Evolutionary conservation across 2,329 filamentous ascomycete species (phyloP).

Genomic region (Sclerotinia glacialis): DNA sequence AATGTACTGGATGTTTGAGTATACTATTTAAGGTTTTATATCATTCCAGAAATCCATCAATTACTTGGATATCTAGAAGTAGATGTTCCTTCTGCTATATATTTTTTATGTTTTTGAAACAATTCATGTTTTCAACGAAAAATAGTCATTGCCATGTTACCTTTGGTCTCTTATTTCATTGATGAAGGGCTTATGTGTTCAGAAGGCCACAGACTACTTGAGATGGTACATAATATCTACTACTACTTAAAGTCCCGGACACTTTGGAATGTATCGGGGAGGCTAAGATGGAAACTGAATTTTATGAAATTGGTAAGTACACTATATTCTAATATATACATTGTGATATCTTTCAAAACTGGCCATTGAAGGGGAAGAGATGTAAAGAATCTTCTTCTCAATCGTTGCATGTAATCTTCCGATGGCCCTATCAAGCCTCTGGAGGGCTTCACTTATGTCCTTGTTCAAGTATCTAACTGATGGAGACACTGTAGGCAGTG

Average conservation of each 20-base stretch:
- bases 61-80: no score
- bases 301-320: neutral
- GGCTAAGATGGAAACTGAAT: no score
- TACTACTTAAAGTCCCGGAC: neutral
- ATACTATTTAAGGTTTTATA: no score
- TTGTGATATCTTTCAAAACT: neutral
- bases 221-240: neutral
- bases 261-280: neutral
- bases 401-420: neutral
- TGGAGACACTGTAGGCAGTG: slow-evolving; percentile 37
- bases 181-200: neutral
- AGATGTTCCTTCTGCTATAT: no score
- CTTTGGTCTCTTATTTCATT: no score
- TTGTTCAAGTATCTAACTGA: slow-evolving; percentile 18
- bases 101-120: no score
- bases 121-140: no score
- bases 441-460: neutral
- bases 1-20: no score
- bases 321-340: neutral
- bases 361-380: neutral
- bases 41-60: no score
- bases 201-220: no score
- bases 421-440: neutral
- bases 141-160: no score
- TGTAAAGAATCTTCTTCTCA: neutral